A percentile compares a stretch with the other conserved stretches of the same genome.
These are phyloP conservation scores for Trichoderma sp. DNA, from an alignment of 2,329 filamentous ascomycete genomes.

Conservation along the genomic window DNA sequence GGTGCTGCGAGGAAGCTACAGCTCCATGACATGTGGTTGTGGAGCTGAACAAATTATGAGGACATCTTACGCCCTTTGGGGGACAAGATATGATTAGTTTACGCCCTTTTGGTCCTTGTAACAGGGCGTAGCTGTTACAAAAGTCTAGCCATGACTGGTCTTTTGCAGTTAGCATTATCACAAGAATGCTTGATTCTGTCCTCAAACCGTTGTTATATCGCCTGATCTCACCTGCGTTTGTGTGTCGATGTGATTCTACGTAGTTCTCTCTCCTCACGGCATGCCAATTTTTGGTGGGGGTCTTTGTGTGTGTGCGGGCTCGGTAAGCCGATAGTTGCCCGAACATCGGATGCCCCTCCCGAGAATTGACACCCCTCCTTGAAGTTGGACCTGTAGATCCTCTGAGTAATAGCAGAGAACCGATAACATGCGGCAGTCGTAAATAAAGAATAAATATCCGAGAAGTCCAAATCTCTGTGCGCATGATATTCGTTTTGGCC, in stretches of 20 bases:
- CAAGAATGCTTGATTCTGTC: slow-evolving; percentile 22
- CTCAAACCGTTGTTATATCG: not conserved
- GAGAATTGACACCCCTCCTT: not conserved
- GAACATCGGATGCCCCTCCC: slow-evolving; percentile 1
- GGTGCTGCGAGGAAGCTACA: not conserved
- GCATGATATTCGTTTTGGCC: not conserved
- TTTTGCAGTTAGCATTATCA: slow-evolving; percentile 23
- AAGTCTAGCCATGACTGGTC: slow-evolving; percentile 8
- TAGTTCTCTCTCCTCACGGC: not conserved
- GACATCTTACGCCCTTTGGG: slow-evolving; percentile 19
- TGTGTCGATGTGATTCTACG: slow-evolving; percentile 12
- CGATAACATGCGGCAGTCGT: not conserved
- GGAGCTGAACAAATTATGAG: slow-evolving; percentile 18
- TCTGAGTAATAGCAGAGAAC: not conserved
- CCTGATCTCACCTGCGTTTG: not conserved
- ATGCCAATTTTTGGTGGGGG: not conserved
- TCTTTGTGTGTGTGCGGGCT: not conserved
- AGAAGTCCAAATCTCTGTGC: not conserved
- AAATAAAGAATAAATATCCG: not conserved
- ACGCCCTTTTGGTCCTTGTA: not conserved
- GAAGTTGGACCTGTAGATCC: not conserved
- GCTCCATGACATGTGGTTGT: not conserved
- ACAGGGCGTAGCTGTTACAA: slow-evolving; percentile 13
- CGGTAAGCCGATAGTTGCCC: slow-evolving; percentile 1
- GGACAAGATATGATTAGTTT: slow-evolving; percentile 11